Evolutionary conservation across 345 rosid genomes (phyloP).

Genomic region (Heritiera littoralis): DNA sequence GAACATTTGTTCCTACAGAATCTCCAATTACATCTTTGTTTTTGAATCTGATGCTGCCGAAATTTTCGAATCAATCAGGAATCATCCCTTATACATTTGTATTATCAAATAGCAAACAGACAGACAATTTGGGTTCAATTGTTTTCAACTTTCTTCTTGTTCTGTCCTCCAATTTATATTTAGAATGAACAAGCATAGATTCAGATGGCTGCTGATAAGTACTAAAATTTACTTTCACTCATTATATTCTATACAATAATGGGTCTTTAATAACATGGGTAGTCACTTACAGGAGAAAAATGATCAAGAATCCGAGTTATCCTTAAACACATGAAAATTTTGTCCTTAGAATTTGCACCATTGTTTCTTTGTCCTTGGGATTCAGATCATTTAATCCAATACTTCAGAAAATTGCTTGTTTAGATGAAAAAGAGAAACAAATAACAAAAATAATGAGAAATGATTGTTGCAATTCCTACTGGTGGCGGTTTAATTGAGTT

Average conservation of each 20-base stretch:
- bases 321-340: too few relatives aligned
- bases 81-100: background rate
- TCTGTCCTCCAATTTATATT: background rate
- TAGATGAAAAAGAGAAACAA: too few relatives aligned
- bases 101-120: background rate
- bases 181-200: background rate
- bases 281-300: background rate
- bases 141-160: background rate
- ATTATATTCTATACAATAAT: background rate
- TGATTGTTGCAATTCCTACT: too few relatives aligned
- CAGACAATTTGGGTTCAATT: constrained; percentile 4
- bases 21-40: constrained; percentile 22
- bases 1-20: constrained; percentile 15
- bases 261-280: background rate
- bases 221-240: background rate
- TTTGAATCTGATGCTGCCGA: constrained; percentile 35
- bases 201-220: background rate
- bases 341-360: too few relatives aligned
- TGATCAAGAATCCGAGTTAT: background rate
- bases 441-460: too few relatives aligned
- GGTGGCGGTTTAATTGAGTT: too few relatives aligned
- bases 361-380: too few relatives aligned
- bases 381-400: too few relatives aligned
- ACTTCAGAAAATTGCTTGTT: too few relatives aligned
- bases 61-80: background rate